Conservation (phyloP, 306 rosid species). For the Citrullus mucosospermus region DNA sequence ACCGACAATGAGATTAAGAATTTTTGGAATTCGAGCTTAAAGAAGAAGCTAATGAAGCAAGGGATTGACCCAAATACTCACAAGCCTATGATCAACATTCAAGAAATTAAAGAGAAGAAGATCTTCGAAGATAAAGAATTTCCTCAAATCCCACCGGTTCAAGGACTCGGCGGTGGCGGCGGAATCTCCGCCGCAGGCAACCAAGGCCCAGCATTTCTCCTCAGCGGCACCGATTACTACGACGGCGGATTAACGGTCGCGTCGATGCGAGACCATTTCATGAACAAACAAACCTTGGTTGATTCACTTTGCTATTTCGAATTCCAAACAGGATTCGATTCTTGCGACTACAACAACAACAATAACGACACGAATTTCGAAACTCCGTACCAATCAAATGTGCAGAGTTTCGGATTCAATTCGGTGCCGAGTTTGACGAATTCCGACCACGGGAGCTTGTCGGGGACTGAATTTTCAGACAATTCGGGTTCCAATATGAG, state of each 20-base stretch:
- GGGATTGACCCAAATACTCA: slow-evolving; percentile 93
- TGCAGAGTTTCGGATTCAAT: slow-evolving; percentile 30
- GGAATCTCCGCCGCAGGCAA: slow-evolving; percentile 18
- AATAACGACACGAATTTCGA: not conserved
- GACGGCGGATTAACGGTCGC: slow-evolving; percentile 31
- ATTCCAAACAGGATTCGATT: slow-evolving; percentile 25
- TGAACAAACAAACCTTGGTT: slow-evolving; percentile 27
- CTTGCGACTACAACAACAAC: slow-evolving; percentile 16
- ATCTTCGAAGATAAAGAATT: slow-evolving; percentile 4
- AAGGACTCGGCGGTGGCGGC: not conserved
- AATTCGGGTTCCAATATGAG: slow-evolving; percentile 44
- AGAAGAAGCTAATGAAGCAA: slow-evolving; percentile 88
- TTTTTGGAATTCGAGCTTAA: slow-evolving; percentile 89
- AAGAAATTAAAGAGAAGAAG: slow-evolving; percentile 22
- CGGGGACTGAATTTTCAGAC: slow-evolving; percentile 46
- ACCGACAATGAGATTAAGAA: slow-evolving; percentile 94
- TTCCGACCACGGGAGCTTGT: slow-evolving; percentile 26
- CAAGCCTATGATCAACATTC: slow-evolving; percentile 42
- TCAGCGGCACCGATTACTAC: slow-evolving; percentile 25
- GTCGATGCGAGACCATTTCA: slow-evolving; percentile 25
- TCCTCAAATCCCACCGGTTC: not conserved
- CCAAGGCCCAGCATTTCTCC: slow-evolving; percentile 46
- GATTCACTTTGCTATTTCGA: slow-evolving; percentile 52
- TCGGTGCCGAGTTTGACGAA: slow-evolving; percentile 71
- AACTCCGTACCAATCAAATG: slow-evolving; percentile 5